Conservation (phyloP, 1,284 basidiomycete genomes). For the Cryptococcus neoformans region DNA sequence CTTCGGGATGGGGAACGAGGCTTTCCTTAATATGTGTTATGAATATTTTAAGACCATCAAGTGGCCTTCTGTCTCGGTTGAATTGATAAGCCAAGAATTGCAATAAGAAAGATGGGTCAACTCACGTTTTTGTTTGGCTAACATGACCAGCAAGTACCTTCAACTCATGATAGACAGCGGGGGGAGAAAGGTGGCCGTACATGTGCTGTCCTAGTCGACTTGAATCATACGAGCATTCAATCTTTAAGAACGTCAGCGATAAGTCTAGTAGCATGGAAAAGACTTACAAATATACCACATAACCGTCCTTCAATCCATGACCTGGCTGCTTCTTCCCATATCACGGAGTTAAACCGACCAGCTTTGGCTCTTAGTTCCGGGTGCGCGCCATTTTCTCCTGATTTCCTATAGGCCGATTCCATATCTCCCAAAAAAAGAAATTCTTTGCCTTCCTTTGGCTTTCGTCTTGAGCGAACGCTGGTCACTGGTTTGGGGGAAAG, state of each 20-base stretch:
- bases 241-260: constrained; percentile 23
- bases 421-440: constrained; percentile 49
- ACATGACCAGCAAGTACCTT: constrained; percentile 28
- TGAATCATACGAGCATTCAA: constrained; percentile 49
- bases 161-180: constrained; percentile 40
- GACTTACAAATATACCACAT: constrained; percentile 44
- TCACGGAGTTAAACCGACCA: constrained; percentile 20
- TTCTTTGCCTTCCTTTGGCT: constrained; percentile 18
- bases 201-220: constrained; percentile 36
- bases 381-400: constrained; percentile 21
- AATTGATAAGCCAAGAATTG: neutral
- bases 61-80: constrained; percentile 16
- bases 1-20: constrained; percentile 38
- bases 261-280: neutral
- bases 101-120: neutral
- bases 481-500: neutral
- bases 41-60: constrained; percentile 37
- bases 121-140: neutral
- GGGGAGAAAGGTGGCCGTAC: constrained; percentile 47
- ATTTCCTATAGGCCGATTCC: constrained; percentile 26
- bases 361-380: constrained; percentile 12
- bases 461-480: neutral
- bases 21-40: constrained; percentile 48
- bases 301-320: constrained; percentile 32
- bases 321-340: constrained; percentile 43